These are phyloP conservation scores for Rhynchosporium graminicola DNA, from an alignment of 2,329 filamentous ascomycete species.

Conservation along the genomic window DNA sequence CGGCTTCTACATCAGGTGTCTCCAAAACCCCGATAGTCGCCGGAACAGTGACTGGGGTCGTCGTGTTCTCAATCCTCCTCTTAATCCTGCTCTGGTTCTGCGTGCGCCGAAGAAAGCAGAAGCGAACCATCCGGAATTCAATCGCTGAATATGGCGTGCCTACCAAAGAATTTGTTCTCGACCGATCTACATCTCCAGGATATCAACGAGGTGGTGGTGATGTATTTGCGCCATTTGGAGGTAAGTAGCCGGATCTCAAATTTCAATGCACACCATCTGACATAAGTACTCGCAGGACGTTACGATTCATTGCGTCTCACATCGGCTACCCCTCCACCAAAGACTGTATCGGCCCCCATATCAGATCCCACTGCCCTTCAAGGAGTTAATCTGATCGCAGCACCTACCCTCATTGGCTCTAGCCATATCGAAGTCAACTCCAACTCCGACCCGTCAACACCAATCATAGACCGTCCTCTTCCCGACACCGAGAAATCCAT, in stretches of 20 bases:
- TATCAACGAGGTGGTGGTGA: slow-evolving; percentile 33
- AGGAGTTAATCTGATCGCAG: background rate
- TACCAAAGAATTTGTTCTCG: slow-evolving; percentile 19
- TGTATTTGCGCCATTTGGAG: slow-evolving; percentile 50
- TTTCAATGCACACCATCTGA: slow-evolving; percentile 11
- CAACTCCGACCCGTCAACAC: background rate
- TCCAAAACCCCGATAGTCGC: slow-evolving; percentile 29
- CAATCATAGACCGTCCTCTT: slow-evolving; percentile 14
- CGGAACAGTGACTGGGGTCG: slow-evolving; percentile 27
- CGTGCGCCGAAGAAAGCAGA: slow-evolving; percentile 23
- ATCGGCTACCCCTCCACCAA: slow-evolving; percentile 12
- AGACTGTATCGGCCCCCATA: background rate
- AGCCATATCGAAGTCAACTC: background rate
- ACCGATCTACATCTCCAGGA: slow-evolving; percentile 6
- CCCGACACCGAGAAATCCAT: slow-evolving; percentile 25
- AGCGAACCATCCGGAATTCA: slow-evolving; percentile 13
- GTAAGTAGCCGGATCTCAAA: slow-evolving; percentile 26
- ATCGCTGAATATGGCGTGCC: slow-evolving; percentile 13
- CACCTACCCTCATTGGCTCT: background rate
- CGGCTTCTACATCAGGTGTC: background rate
- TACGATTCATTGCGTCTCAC: slow-evolving; percentile 3
- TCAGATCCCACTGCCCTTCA: background rate
- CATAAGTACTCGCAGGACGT: background rate
- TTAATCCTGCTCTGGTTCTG: slow-evolving; percentile 29
- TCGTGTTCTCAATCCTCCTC: slow-evolving; percentile 24